These are phyloP conservation scores for Penicillium antarcticum DNA, from an alignment of 495 filamentous ascomycete species.

Conservation along the genomic window DNA sequence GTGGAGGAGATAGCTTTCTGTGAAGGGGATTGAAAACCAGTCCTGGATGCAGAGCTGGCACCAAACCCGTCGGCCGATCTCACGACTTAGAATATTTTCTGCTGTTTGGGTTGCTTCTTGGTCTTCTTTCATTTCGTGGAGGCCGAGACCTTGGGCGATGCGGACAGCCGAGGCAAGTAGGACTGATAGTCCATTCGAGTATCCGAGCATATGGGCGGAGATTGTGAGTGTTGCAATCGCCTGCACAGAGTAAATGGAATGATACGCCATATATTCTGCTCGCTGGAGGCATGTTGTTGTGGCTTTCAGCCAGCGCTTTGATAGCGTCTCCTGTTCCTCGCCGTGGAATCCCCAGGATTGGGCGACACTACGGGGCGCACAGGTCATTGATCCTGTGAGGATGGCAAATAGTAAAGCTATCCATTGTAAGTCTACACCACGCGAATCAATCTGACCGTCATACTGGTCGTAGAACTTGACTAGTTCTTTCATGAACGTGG, in stretches of 20 bases:
- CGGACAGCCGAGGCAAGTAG: slow-evolving; percentile 29
- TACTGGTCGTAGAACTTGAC: slow-evolving; percentile 27
- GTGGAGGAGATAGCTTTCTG: slow-evolving; percentile 38
- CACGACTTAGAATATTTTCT: slow-evolving; percentile 13
- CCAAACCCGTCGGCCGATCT: slow-evolving; percentile 39
- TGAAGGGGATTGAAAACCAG: slow-evolving; percentile 45
- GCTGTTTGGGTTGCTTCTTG: not conserved
- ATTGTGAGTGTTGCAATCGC: slow-evolving; percentile 39
- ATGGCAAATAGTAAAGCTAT: slow-evolving; percentile 38
- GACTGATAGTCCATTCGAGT: slow-evolving; percentile 33
- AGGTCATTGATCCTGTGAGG: slow-evolving; percentile 34
- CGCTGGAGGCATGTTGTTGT: slow-evolving; percentile 31
- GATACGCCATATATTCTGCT: slow-evolving; percentile 33
- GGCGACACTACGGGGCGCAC: slow-evolving; percentile 23
- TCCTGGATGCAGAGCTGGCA: slow-evolving; percentile 40
- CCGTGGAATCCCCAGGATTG: slow-evolving; percentile 33
- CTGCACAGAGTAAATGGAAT: slow-evolving; percentile 33
- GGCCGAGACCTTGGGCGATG: slow-evolving; percentile 30
- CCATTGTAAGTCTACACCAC: slow-evolving; percentile 34
- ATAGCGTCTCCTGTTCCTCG: slow-evolving; percentile 29
- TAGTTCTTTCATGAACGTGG: slow-evolving; percentile 25
- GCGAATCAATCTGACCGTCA: slow-evolving; percentile 17
- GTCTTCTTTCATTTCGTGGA: slow-evolving; percentile 21
- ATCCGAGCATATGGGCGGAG: slow-evolving; percentile 41
- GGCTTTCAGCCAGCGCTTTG: slow-evolving; percentile 36